Evolutionary conservation across 139 green algal species (phyloP), one percentile per base, ranked within the genome.

Genomic region (Parachlorella kessleri): DNA sequence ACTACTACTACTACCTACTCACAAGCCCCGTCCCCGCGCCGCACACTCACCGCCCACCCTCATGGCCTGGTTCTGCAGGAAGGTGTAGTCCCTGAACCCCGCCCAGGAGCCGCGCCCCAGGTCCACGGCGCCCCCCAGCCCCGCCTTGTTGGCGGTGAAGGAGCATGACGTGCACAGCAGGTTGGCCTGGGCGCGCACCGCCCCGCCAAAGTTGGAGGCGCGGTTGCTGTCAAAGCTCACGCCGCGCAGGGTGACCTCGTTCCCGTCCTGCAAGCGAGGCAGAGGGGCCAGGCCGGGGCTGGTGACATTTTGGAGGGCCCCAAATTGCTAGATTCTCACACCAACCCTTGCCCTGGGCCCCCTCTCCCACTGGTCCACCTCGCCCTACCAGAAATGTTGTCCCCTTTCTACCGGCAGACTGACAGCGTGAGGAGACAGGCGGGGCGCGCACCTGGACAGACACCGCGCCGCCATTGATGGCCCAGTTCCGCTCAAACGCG

Each of bases 401-500:
- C n/a, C n/a, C n/a, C n/a, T n/a, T n/a, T n/a, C n/a, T n/a, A n/a
- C n/a, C n/a, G n/a, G n/a, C n/a, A n/a, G n/a, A n/a, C n/a, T n/a
- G n/a, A n/a, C n/a, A n/a, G n/a, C n/a, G n/a, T n/a, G n/a, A n/a
- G n/a, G n/a, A n/a, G n/a, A n/a, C n/a, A n/a, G n/a, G n/a, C n/a
- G n/a, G n/a, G n/a, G n/a, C n/a, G n/a, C n/a, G 5, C 55, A 65
- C 73, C 75, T 41, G 37, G 26, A 75, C 42, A 18, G 72, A 66
- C 32, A 80, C 37, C 21, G 75, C 75, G 35, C 75, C 75, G 33
- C 75, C 75, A 26, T 65, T 63, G 1, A 32, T 66, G 0, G 64
- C 75, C 75, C 75, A 80, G 65, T 80, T 80, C 65, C 75, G 75
- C 35, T 80, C 75, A 54, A 80, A 74, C 0, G 75, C 75, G 33